Conservation (phyloP, 192 early-diverging fungal species). For the Umbelopsis isabellina region DNA sequence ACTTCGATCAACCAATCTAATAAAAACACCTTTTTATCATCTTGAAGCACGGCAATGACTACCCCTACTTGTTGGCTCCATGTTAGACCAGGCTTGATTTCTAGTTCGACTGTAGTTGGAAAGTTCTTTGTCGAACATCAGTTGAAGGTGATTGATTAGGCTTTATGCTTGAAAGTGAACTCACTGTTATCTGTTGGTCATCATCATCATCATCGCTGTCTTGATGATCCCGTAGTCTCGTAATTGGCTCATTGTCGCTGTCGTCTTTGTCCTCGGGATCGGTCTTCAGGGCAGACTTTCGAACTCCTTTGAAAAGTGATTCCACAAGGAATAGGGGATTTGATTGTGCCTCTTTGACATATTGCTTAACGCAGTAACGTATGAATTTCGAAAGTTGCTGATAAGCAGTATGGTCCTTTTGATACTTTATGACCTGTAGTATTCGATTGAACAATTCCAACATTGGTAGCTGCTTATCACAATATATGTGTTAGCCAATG, state of each 20-base stretch:
- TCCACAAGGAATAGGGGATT: slow-evolving; percentile 65
- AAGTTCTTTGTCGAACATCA: background rate
- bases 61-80: slow-evolving; percentile 55
- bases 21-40: slow-evolving; percentile 41
- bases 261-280: slow-evolving; percentile 21
- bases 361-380: slow-evolving; percentile 50
- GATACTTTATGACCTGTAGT: slow-evolving; percentile 30
- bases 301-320: slow-evolving; percentile 54
- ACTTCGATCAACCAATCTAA: slow-evolving; percentile 49
- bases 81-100: slow-evolving; percentile 38
- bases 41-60: slow-evolving; percentile 47
- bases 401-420: slow-evolving; percentile 36
- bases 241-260: background rate
- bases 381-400: slow-evolving; percentile 61
- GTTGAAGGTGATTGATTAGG: background rate
- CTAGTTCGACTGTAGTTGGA: slow-evolving; percentile 23
- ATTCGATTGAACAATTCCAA: slow-evolving; percentile 69
- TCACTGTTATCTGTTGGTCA: slow-evolving; percentile 31
- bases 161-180: background rate
- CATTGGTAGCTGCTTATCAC: slow-evolving; percentile 48
- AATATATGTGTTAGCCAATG: background rate
- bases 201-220: slow-evolving; percentile 33
- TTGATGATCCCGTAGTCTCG: slow-evolving; percentile 5
- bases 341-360: slow-evolving; percentile 55
- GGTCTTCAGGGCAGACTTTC: slow-evolving; percentile 32